These are phyloP conservation scores for Pelargonium australe DNA, from an alignment of 441 rosid species.

Conservation along the genomic window DNA sequence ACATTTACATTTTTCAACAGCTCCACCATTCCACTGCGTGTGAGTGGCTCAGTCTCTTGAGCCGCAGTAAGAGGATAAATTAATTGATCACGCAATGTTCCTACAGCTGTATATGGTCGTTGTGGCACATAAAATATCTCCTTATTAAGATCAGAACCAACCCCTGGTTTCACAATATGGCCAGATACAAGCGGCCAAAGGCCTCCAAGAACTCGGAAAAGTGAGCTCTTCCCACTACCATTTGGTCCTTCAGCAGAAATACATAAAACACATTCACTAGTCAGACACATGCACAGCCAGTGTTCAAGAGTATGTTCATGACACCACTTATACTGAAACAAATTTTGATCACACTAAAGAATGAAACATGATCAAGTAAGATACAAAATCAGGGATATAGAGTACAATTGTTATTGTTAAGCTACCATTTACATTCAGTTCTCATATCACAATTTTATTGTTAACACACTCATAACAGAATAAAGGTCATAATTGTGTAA, in stretches of 20 bases:
- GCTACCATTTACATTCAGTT: background rate
- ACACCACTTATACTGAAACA: conserved; percentile 9
- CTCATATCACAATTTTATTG: background rate
- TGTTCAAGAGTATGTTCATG: background rate
- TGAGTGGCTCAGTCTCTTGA: conserved; percentile 66
- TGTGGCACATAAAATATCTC: conserved; percentile 99
- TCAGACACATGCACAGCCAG: conserved; percentile 3
- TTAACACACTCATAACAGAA: too few species aligned
- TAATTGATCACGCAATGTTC: conserved; percentile 96
- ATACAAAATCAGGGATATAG: background rate
- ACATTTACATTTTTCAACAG: conserved; percentile 73
- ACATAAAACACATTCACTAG: background rate
- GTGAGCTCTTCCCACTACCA: conserved; percentile 99
- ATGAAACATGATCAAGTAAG: background rate
- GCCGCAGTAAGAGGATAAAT: conserved; percentile 90
- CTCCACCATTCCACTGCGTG: conserved; percentile 80
- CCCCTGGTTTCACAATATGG: conserved; percentile 95
- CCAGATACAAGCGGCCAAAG: conserved; percentile 98
- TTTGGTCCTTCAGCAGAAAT: conserved; percentile 77
- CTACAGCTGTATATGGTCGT: conserved; percentile 96
- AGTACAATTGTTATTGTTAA: background rate
- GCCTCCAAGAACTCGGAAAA: conserved; percentile 98
- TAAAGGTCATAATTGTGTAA: too few species aligned
- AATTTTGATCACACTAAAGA: background rate
- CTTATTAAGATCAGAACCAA: conserved; percentile 98